phyloP scores from a whole-genome alignment of 1,139 yeast species.

The Candida smagusa region DNA sequence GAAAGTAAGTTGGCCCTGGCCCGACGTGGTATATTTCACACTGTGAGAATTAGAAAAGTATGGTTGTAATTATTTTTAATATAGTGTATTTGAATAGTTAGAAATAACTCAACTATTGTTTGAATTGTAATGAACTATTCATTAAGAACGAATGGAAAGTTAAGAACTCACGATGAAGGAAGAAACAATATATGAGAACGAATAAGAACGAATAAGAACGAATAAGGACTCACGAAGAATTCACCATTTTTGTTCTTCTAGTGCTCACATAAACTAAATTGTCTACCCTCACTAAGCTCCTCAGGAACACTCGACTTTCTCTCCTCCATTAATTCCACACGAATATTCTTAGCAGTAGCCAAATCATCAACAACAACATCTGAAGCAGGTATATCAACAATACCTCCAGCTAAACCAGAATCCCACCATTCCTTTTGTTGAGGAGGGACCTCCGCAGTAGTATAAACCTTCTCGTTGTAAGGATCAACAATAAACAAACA shows the following conservation, averaged over 20 bases:
- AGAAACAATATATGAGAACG: too few relatives aligned
- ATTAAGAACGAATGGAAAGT: too few relatives aligned
- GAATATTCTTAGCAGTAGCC: constrained; percentile 22
- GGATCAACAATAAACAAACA: constrained; percentile 44
- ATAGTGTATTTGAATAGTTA: too few relatives aligned
- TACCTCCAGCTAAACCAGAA: constrained; percentile 3
- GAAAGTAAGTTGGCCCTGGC: too few relatives aligned
- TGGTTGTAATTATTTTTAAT: too few relatives aligned
- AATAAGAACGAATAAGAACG: too few relatives aligned
- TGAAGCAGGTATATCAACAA: constrained; percentile 6
- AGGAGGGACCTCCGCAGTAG: constrained; percentile 38
- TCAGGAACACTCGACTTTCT: constrained; percentile 11
- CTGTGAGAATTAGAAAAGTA: too few relatives aligned
- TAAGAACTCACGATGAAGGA: too few relatives aligned
- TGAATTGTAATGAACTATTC: too few relatives aligned
- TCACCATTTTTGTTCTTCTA: not conserved
- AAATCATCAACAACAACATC: constrained; percentile 12
- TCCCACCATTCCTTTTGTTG: constrained; percentile 41
- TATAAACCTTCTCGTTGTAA: constrained; percentile 22
- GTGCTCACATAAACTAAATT: not conserved
- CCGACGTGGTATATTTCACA: too few relatives aligned
- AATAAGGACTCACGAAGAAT: not conserved
- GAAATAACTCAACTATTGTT: too few relatives aligned
- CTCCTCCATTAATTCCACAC: constrained; percentile 35
- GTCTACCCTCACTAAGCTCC: not conserved